These are phyloP conservation scores for Eucalyptus caleyi DNA, from an alignment of 345 rosid species.

Conservation along the genomic window DNA sequence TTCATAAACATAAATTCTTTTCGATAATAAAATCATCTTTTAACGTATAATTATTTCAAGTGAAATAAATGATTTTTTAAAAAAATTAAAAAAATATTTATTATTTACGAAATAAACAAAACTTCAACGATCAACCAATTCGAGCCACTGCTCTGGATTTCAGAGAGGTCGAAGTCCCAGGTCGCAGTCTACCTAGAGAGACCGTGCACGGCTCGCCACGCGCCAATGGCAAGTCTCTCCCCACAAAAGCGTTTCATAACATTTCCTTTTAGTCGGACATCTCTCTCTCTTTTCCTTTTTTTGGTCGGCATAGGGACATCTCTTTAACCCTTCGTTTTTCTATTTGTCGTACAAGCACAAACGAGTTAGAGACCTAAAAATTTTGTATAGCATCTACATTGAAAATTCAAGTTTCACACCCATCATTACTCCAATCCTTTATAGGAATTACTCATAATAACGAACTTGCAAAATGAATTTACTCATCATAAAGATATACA, in stretches of 20 bases:
- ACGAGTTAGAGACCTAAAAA: background rate
- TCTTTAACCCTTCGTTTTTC: too few relatives aligned
- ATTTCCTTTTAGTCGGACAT: background rate
- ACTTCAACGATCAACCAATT: background rate
- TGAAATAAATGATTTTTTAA: accelerated
- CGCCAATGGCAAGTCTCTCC: background rate
- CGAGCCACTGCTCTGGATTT: background rate
- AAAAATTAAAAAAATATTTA: background rate
- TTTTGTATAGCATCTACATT: background rate
- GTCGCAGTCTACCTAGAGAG: background rate
- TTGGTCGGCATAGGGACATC: too few relatives aligned
- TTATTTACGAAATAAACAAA: background rate
- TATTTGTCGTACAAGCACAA: too few relatives aligned
- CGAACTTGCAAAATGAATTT: background rate
- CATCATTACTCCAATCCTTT: background rate
- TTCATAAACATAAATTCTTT: background rate
- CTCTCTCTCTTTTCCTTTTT: background rate
- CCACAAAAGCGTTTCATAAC: background rate
- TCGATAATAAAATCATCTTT: accelerated
- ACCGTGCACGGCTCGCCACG: background rate
- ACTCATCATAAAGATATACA: background rate
- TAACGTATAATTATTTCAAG: background rate
- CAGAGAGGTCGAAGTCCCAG: background rate
- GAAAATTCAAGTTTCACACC: background rate
- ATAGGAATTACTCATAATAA: background rate